A percentile compares a stretch with the other conserved stretches of the same genome.
These are phyloP conservation scores for Stemphylium vesicarium DNA, from an alignment of 2,329 filamentous ascomycete genomes.

Conservation along the genomic window DNA sequence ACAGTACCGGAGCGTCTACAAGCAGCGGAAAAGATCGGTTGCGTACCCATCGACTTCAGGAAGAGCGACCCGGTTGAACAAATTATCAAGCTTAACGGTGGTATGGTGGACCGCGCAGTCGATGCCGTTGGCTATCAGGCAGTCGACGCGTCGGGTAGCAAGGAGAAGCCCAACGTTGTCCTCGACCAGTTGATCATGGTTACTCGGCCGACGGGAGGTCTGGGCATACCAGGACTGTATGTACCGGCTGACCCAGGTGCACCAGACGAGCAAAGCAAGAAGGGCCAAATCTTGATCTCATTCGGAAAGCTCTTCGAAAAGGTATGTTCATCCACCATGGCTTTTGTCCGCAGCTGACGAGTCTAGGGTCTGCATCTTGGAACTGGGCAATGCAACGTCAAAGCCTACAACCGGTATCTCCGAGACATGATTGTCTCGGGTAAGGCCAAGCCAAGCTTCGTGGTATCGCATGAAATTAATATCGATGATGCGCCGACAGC, in stretches of 20 bases:
- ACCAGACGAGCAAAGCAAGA: conserved; percentile 64
- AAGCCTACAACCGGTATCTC: conserved; percentile 70
- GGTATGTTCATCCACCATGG: conserved; percentile 43
- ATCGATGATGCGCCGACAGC: conserved; percentile 67
- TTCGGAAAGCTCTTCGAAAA: conserved; percentile 75
- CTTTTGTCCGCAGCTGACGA: conserved; percentile 8
- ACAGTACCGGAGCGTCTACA: conserved; percentile 65
- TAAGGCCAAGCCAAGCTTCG: conserved; percentile 69
- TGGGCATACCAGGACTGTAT: conserved; percentile 66
- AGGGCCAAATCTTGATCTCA: conserved; percentile 68
- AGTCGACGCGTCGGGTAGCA: conserved; percentile 59
- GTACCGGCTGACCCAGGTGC: conserved; percentile 66
- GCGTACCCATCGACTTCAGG: conserved; percentile 66
- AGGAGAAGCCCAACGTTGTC: conserved; percentile 68
- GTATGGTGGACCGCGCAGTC: conserved; percentile 68
- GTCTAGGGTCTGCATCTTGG: conserved; percentile 63
- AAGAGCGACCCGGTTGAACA: conserved; percentile 65
- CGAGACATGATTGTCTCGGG: conserved; percentile 70
- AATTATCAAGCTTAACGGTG: conserved; percentile 65
- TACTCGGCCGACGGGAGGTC: conserved; percentile 65
- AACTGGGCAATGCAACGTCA: conserved; percentile 72
- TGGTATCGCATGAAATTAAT: conserved; percentile 68
- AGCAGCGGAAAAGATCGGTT: conserved; percentile 67
- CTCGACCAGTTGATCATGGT: conserved; percentile 69
- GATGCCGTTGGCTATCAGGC: conserved; percentile 73